Evolutionary conservation across 169 alveolate genomes (phyloP), one percentile per base, ranked within the genome.

Genomic region (Fabrea salina): DNA sequence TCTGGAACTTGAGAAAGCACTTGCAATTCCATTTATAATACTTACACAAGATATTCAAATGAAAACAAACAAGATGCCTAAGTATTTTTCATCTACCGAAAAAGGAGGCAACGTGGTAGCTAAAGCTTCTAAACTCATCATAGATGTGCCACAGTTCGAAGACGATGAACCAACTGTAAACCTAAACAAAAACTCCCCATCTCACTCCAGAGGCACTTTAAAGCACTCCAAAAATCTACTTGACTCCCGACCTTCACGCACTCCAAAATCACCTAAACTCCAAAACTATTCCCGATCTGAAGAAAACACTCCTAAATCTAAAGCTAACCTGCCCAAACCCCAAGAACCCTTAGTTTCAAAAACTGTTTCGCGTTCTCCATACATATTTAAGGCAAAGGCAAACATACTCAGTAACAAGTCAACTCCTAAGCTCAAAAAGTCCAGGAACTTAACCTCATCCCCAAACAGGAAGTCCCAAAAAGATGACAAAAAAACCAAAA

Each of bases 81-180:
- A 33, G 27, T 51, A 51, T 11, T 51, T 51, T 11, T 51, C 59
- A 11, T 51, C 59, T 7, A 5, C 27, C 27, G n/a, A 5, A 51
- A 51, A 51, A 51, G 59, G 59, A 58, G 71, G 71, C 71, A 58
- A 58, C 33, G 19, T 58, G 25, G 22, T 58, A 27, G 71, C 71
- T 4, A 58, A 58, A 58, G 35, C 71, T n/a, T 27, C 47, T 22
- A 58, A 58, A n/a, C 41, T 58, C 2, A 58, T 43, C 25, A 58
- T 58, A 27, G 71, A 58, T 27, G 71, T 58, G 5, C 71, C 71
- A 27, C 49, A 58, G n/a, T n/a, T 30, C n/a, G 71, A 58, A 22
- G 71, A 58, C 41, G 71, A 58, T 4, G 35, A 37, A 58, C 0
- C 71, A 58, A 58, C 19, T 58, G 27, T 30, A 6, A 19, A 37